These are phyloP conservation scores for Aspergillus sp. DNA, from an alignment of 2,329 filamentous ascomycete genomes.

Conservation along the genomic window DNA sequence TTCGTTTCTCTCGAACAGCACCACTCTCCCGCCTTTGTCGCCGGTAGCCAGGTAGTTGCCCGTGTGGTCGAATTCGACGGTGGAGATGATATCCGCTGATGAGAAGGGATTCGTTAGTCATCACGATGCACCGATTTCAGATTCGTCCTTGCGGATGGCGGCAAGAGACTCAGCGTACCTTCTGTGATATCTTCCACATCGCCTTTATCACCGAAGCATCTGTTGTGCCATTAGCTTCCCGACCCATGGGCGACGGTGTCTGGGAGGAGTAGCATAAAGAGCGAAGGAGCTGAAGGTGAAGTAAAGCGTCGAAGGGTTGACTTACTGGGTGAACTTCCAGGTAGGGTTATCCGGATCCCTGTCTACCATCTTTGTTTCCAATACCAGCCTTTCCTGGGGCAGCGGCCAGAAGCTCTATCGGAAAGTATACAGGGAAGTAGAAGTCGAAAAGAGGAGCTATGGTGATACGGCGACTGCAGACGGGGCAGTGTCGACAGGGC, in stretches of 20 bases:
- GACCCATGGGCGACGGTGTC: not conserved
- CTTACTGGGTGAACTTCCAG: slow-evolving; percentile 99
- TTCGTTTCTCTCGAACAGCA: slow-evolving; percentile 67
- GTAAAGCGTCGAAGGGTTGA: slow-evolving; percentile 16
- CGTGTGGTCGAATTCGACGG: slow-evolving; percentile 45
- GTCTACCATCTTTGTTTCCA: slow-evolving; percentile 76
- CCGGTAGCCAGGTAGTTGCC: slow-evolving; percentile 45
- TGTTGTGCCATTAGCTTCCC: slow-evolving; percentile 30
- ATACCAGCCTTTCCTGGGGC: slow-evolving; percentile 24
- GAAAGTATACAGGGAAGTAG: slow-evolving; percentile 5
- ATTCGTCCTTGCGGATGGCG: not conserved
- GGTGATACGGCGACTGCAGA: slow-evolving; percentile 5
- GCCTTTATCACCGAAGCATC: slow-evolving; percentile 98
- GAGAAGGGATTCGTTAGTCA: slow-evolving; percentile 3
- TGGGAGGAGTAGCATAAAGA: not conserved
- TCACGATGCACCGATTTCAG: too few relatives aligned
- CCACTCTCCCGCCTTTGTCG: slow-evolving; percentile 43
- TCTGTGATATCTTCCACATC: slow-evolving; percentile 99
- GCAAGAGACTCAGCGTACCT: slow-evolving; percentile 45
- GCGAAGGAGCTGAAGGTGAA: slow-evolving; percentile 2
- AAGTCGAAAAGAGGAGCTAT: not conserved
- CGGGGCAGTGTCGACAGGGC: slow-evolving; percentile 1
- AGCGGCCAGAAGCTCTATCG: slow-evolving; percentile 11
- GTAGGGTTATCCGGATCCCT: slow-evolving; percentile 87
- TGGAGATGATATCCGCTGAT: slow-evolving; percentile 46